Percentiles rank a stretch among this genome's conserved stretches.
These are phyloP conservation scores for Ophiorrhiza pumila DNA, from an alignment of 257 asterid genomes.

Conservation along the genomic window DNA sequence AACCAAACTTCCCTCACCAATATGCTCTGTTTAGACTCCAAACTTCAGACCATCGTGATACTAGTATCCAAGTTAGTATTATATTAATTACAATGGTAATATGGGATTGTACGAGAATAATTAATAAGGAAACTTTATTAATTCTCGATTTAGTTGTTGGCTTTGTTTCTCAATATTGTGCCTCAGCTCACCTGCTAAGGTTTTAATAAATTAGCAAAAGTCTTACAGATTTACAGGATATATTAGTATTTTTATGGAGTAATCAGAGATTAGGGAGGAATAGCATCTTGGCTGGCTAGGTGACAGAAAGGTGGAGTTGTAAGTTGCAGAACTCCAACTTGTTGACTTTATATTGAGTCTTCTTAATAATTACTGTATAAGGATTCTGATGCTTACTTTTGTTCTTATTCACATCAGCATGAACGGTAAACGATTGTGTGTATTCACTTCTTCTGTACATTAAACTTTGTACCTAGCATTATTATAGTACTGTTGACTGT, in stretches of 20 bases:
- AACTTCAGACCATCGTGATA: slow-evolving; percentile 5
- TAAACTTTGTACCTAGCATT: background rate
- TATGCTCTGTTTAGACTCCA: slow-evolving; percentile 54
- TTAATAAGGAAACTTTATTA: slow-evolving; percentile 16
- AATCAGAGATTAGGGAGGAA: slow-evolving; percentile 30
- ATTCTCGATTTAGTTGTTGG: background rate
- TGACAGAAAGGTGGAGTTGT: slow-evolving; percentile 58
- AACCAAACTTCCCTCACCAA: slow-evolving; percentile 48
- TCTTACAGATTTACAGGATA: background rate
- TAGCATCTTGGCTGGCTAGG: slow-evolving; percentile 86
- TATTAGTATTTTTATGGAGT: slow-evolving; percentile 16
- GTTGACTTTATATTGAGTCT: slow-evolving; percentile 41
- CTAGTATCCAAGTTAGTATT: slow-evolving; percentile 24
- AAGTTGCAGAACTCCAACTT: slow-evolving; percentile 37
- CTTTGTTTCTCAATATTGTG: background rate
- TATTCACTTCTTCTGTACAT: slow-evolving; percentile 5
- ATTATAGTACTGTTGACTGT: background rate
- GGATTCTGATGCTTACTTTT: slow-evolving; percentile 19
- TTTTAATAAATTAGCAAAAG: background rate
- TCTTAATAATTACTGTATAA: slow-evolving; percentile 18
- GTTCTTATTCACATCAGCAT: slow-evolving; percentile 34
- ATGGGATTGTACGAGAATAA: slow-evolving; percentile 15
- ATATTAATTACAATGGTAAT: background rate
- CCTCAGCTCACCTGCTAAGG: slow-evolving; percentile 9
- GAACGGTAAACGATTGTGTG: slow-evolving; percentile 10